Conservation (phyloP, 2,329 filamentous ascomycete species). For the Elsinoe perseae region DNA sequence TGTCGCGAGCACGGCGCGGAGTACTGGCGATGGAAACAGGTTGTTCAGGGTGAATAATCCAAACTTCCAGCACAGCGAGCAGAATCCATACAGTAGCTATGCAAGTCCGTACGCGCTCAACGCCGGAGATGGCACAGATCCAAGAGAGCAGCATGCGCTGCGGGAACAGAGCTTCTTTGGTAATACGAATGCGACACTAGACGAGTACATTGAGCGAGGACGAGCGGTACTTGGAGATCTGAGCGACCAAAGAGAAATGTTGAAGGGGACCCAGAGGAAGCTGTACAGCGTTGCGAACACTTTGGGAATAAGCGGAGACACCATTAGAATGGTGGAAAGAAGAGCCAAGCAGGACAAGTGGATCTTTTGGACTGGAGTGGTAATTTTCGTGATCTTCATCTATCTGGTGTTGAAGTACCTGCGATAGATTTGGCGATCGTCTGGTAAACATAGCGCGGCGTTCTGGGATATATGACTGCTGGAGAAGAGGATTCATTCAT, state of each 20-base stretch:
- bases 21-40: conserved; percentile 27
- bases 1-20: conserved; percentile 25
- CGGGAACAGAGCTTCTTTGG: conserved; percentile 83
- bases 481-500: not conserved
- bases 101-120: conserved; percentile 30
- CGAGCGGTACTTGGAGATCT: conserved; percentile 85
- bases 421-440: conserved; percentile 44
- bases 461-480: not conserved
- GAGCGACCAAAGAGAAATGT: conserved; percentile 81
- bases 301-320: conserved; percentile 85
- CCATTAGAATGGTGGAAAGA: conserved; percentile 92
- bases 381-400: conserved; percentile 85
- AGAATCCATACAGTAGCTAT: conserved; percentile 35
- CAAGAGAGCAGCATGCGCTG: conserved; percentile 69
- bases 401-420: conserved; percentile 84
- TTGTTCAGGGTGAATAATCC: conserved; percentile 32
- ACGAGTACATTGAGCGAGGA: conserved; percentile 88
- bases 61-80: conserved; percentile 28
- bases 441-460: conserved; percentile 13
- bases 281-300: conserved; percentile 93
- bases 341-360: conserved; percentile 92
- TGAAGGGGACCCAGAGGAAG: conserved; percentile 87
- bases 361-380: conserved; percentile 85
- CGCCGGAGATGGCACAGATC: conserved; percentile 23
- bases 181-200: conserved; percentile 73